Conservation (phyloP, 139 green algal genomes). For the Volvox africanus region DNA sequence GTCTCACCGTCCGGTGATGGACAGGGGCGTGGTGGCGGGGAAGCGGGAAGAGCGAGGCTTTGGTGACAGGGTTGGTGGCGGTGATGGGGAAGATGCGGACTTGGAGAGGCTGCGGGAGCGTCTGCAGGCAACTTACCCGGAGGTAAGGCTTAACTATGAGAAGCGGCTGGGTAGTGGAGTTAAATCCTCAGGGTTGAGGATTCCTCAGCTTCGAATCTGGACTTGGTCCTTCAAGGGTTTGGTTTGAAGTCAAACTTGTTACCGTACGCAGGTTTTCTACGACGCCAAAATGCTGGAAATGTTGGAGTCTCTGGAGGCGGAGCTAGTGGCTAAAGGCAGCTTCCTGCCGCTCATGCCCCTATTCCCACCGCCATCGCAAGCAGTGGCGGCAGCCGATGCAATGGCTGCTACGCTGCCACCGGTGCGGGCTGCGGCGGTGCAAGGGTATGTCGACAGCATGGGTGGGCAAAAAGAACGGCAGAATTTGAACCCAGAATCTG, state of each 20-base stretch:
- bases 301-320: not conserved
- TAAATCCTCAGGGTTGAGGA: no score
- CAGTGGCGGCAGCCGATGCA: not conserved
- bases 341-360: slow-evolving; percentile 58
- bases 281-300: not conserved
- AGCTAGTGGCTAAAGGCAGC: slow-evolving; percentile 21
- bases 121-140: slow-evolving; percentile 14
- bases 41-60: not conserved
- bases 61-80: not conserved
- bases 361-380: slow-evolving; percentile 20
- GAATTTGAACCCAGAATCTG: not conserved
- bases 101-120: slow-evolving; percentile 14
- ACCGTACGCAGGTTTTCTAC: slow-evolving; percentile 13
- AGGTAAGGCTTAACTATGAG: slow-evolving; percentile 26
- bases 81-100: not conserved
- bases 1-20: not conserved
- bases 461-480: not conserved
- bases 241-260: no score
- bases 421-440: not conserved
- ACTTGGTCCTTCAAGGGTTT: no score
- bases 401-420: not conserved
- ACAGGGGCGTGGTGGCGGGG: not conserved
- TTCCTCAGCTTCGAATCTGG: no score
- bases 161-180: no score
- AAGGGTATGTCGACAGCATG: not conserved